These are phyloP conservation scores for Sporothrix humicola DNA, from an alignment of 2,329 filamentous ascomycete genomes.

Conservation along the genomic window DNA sequence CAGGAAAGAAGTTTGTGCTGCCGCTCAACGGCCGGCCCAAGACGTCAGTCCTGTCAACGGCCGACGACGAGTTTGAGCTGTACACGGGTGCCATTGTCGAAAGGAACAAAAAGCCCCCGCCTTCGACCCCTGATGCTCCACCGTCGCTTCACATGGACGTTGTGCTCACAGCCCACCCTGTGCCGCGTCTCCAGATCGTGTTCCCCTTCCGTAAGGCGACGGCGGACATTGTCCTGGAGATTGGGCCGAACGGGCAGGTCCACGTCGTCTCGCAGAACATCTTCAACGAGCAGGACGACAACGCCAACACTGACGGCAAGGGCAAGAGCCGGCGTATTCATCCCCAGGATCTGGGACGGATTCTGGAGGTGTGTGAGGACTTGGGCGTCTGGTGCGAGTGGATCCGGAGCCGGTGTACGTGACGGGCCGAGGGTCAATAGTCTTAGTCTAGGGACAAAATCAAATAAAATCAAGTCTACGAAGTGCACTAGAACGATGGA, in stretches of 20 bases:
- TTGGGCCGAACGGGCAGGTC: constrained; percentile 65
- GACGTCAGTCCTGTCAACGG: constrained; percentile 38
- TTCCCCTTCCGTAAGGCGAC: constrained; percentile 58
- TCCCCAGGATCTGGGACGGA: constrained; percentile 52
- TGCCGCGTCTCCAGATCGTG: constrained; percentile 57
- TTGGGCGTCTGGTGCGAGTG: constrained; percentile 61
- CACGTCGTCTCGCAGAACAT: constrained; percentile 65
- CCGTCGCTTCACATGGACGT: constrained; percentile 53
- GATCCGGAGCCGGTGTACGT: constrained; percentile 50
- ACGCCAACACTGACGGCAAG: constrained; percentile 35
- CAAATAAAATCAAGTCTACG: not conserved
- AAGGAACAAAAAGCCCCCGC: not conserved
- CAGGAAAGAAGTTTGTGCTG: not conserved
- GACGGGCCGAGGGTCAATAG: constrained; percentile 24
- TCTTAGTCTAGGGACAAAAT: too few relatives aligned
- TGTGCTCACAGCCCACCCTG: constrained; percentile 57
- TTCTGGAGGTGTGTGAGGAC: constrained; percentile 58
- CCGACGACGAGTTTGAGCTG: constrained; percentile 40
- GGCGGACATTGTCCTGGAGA: constrained; percentile 62
- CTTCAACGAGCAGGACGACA: constrained; percentile 42
- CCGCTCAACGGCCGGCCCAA: not conserved
- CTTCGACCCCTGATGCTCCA: not conserved
- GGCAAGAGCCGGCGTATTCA: constrained; percentile 48
- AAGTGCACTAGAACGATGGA: not conserved
- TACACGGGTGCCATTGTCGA: constrained; percentile 36